These are phyloP conservation scores for Cajanus cajan DNA, from an alignment of 306 rosid genomes.

Conservation along the genomic window DNA sequence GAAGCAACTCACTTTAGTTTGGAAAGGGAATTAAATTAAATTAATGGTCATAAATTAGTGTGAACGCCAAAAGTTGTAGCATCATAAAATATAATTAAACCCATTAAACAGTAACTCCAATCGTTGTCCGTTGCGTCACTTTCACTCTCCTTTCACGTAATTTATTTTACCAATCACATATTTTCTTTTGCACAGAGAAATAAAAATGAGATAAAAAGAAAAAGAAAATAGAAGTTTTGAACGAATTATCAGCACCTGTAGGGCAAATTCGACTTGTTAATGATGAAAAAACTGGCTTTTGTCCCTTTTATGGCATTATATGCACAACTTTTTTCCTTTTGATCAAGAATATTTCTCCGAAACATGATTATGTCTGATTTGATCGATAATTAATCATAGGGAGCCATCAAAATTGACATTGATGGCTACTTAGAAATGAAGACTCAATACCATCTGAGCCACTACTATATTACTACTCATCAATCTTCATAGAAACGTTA, in stretches of 20 bases:
- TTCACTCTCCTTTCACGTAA: slow-evolving; percentile 18
- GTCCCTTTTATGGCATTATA: slow-evolving; percentile 36
- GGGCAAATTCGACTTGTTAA: too few species aligned
- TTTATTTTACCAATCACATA: slow-evolving; percentile 2
- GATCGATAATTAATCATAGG: slow-evolving; percentile 42
- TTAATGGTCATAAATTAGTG: background rate
- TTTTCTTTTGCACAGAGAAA: background rate
- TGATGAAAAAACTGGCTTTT: slow-evolving; percentile 34
- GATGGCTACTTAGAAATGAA: slow-evolving; percentile 41
- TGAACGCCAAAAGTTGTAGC: background rate
- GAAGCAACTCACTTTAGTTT: background rate
- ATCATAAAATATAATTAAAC: background rate
- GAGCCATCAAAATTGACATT: slow-evolving; percentile 51
- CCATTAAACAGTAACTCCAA: slow-evolving; percentile 14
- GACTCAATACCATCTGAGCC: slow-evolving; percentile 1
- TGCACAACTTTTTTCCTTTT: slow-evolving; percentile 40
- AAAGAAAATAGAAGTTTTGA: slow-evolving; percentile 13
- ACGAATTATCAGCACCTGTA: slow-evolving; percentile 23
- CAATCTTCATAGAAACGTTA: slow-evolving; percentile 24
- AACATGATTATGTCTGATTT: slow-evolving; percentile 54
- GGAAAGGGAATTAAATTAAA: background rate
- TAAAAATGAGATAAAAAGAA: background rate
- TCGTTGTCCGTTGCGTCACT: slow-evolving; percentile 26
- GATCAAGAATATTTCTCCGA: slow-evolving; percentile 30
- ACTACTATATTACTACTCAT: background rate